Conservation (phyloP, 257 asterid species). For the Thymus quinquecostatus region DNA sequence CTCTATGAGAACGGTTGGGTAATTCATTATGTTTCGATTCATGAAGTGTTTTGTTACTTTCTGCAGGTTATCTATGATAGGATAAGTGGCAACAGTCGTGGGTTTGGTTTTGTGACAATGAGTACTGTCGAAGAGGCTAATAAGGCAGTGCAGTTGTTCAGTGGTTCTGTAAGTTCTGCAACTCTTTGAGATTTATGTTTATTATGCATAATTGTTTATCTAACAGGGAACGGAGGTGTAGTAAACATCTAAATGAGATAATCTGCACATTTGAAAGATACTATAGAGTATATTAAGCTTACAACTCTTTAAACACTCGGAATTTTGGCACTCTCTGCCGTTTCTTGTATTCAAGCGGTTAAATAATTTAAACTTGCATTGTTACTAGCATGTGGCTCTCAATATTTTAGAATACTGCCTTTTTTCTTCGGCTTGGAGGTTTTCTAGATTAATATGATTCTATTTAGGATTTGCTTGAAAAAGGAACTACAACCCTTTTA, state of each 20-base stretch:
- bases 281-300: conserved; percentile 4
- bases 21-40: conserved; percentile 1
- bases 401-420: too few relatives aligned
- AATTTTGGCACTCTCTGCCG: too few relatives aligned
- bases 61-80: conserved; percentile 74
- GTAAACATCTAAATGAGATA: neutral
- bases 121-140: conserved; percentile 81
- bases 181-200: conserved; percentile 9
- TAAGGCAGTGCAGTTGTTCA: conserved; percentile 73
- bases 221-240: neutral
- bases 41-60: conserved; percentile 5
- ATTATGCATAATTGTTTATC: neutral
- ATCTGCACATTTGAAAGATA: neutral
- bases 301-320: neutral
- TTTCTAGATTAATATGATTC: too few relatives aligned
- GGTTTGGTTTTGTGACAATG: conserved; percentile 94
- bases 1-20: neutral
- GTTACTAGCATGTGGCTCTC: too few relatives aligned
- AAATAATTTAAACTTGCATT: too few relatives aligned
- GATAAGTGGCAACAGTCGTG: conserved; percentile 77
- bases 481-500: too few relatives aligned
- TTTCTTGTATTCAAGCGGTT: too few relatives aligned
- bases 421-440: too few relatives aligned
- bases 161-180: conserved; percentile 63
- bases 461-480: too few relatives aligned